These are phyloP conservation scores for Cercophora sp. DNA, from an alignment of 495 filamentous ascomycete species.

Conservation along the genomic window DNA sequence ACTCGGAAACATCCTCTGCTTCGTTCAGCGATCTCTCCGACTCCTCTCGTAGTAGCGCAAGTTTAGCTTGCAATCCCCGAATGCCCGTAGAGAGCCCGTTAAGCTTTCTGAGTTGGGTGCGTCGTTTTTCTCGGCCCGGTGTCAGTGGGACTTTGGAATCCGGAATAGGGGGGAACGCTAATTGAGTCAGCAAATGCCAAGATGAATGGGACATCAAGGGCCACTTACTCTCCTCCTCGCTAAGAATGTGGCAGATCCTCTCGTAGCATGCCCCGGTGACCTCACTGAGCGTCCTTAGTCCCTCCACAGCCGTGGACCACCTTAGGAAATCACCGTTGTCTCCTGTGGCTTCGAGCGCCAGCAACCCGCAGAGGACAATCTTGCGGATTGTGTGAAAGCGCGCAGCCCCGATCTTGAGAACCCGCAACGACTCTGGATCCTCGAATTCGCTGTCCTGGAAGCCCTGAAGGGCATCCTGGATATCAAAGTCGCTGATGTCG, in stretches of 20 bases:
- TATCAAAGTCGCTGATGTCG: slow-evolving; percentile 76
- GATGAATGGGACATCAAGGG: neutral
- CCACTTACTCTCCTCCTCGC: slow-evolving; percentile 76
- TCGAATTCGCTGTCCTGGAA: slow-evolving; percentile 61
- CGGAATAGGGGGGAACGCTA: slow-evolving; percentile 36
- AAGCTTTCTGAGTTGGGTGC: slow-evolving; percentile 79
- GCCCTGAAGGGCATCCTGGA: slow-evolving; percentile 60
- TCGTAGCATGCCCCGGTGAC: slow-evolving; percentile 54
- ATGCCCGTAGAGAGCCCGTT: slow-evolving; percentile 87
- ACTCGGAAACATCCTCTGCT: slow-evolving; percentile 65
- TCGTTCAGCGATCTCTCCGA: slow-evolving; percentile 72
- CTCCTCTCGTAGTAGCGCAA: slow-evolving; percentile 89
- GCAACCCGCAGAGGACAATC: slow-evolving; percentile 76
- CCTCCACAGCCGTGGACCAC: slow-evolving; percentile 76
- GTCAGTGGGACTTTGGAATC: slow-evolving; percentile 68
- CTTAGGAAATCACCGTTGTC: slow-evolving; percentile 71
- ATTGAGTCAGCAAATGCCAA: slow-evolving; percentile 12
- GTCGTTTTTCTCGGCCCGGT: slow-evolving; percentile 72
- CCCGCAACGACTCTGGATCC: slow-evolving; percentile 72
- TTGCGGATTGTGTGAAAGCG: slow-evolving; percentile 77
- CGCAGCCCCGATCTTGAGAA: slow-evolving; percentile 72
- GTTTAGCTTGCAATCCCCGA: slow-evolving; percentile 86
- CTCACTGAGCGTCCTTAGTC: slow-evolving; percentile 59
- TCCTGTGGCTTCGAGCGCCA: slow-evolving; percentile 84
- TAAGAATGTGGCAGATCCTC: slow-evolving; percentile 62